Evolutionary conservation across 1,139 yeast genomes (phyloP).

Genomic region (Williopsis jadinii): DNA sequence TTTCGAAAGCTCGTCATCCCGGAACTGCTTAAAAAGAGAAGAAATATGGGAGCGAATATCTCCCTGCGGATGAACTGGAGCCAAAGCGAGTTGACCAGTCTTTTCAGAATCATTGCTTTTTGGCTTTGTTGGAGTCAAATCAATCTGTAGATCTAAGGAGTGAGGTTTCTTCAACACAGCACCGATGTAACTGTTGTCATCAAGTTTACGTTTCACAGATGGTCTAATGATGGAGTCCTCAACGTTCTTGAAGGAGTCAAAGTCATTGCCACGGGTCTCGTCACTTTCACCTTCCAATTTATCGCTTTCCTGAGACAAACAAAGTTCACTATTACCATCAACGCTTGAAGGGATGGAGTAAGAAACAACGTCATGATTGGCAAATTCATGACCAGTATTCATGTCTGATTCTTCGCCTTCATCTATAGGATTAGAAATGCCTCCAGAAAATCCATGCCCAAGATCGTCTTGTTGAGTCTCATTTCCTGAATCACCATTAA

Average conservation of each 20-base stretch:
- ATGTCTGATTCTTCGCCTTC: no score
- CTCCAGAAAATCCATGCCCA: no score
- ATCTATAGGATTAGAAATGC: no score
- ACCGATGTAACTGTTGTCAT: not conserved
- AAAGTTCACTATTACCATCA: not conserved
- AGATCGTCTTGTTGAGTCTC: no score
- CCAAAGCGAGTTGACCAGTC: not conserved
- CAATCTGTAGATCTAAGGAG: not conserved
- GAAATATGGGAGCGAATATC: not conserved
- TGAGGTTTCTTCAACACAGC: not conserved
- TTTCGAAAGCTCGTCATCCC: conserved; percentile 4
- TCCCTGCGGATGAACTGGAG: not conserved
- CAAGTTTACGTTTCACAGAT: not conserved
- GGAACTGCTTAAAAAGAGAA: not conserved
- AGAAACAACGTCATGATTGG: not conserved
- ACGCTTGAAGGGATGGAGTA: not conserved
- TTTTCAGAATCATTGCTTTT: not conserved
- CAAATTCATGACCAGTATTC: no score
- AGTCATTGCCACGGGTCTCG: not conserved
- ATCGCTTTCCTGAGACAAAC: no score
- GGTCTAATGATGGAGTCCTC: conserved; percentile 1
- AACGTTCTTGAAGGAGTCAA: not conserved
- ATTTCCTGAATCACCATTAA: no score
- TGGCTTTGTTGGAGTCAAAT: not conserved
- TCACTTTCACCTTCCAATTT: not conserved